Base-by-base conservation (phyloP, 495 filamentous ascomycete genomes). In the Acidomyces sp. region DNA sequence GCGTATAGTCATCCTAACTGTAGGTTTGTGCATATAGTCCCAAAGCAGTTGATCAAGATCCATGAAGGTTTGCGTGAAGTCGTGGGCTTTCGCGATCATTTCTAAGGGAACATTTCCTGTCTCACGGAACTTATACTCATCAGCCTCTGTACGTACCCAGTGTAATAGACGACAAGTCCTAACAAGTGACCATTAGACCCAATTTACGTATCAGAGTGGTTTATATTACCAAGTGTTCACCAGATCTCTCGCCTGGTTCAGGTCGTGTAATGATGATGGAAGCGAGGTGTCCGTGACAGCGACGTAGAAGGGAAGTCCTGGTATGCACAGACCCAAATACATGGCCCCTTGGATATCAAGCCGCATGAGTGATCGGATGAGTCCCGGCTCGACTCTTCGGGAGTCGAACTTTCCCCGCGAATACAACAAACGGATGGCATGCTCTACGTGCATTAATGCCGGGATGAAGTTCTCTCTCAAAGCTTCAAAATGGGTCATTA, bases 401-500 rank as follows among this genome's bases (percentile, higher is more conserved):
- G 23, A 3, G 18, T 39, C 25, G 13, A 22, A 31, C 1, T 16
- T 10, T 2, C 4, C 11, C n/a, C 30, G 33, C 4, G 37, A 29
- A 11, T 43, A 16, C n/a, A 48, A 19, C 3, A 48, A 25, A 3
- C 32, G 20, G 10, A 48, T 43, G 10, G 45, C 45, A 22, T 43
- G 18, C 12, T 48, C 45, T 1, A 33, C 7, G 22, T 48, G 45
- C 4, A 48, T 21, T 10, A 48, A 11, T 4, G 45, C 39, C 5
- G 37, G 38, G 17, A 48, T 19, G 24, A 29, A 48, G 26, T 10
- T n/a, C 27, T 48, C 33, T n/a, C 39, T 21, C 15, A 48, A 18
- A 3, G 45, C 18, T 32, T 48, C 45, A 18, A 48, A 48, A 17
- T 48, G 45, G 18, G 33, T 22, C 33, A 48, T 20, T 5, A 48